Base-by-base conservation (phyloP, 2,329 filamentous ascomycete species). In the Apiospora pterosperma region DNA sequence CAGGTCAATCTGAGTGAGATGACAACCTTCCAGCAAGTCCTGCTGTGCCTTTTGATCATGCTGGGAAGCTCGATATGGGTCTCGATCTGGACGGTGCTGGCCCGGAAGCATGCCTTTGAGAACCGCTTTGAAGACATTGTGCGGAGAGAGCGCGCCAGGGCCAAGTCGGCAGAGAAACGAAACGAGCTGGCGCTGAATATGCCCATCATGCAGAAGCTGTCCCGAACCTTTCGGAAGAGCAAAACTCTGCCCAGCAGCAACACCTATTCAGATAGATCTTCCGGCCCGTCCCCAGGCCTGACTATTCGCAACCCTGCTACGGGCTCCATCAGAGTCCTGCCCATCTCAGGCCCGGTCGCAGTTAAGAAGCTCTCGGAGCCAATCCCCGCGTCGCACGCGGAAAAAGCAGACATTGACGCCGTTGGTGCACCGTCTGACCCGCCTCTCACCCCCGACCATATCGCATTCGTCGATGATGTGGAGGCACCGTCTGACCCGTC, bases 41-140 rank as follows among this genome's bases (percentile, higher is more conserved):
- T 90, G 42, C 79, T 92, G 11, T 90, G 88, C 69, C 65, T 88
- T 4, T 78, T 91, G 48, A 89, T 92, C 66, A 79, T 92, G 58
- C 73, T 90, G 7, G 90, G 90, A 1, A 88, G 88, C 63, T 81
- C 85, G 14, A 86, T 92, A n/a, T 87, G 88, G 72, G 87, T 92
- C 2, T 89, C 86, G 1, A 84, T 86, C 38, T 86, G 85, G 67
- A 89, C 90, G 3, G 83, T 92, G 3, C 76, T 84, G 59, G 82
- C 88, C 8, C 80, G 89, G 42, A 86, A 84, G 69, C 78, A 80
- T 65, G 86, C 85, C 12, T 92, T 92, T 68, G 85, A 90, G 74
- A 80, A 78, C 64, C 84, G 85, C 23, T 88, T 91, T 66, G 77
- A 83, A 63, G 76, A 80, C 52, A 80, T 90, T 64, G 82, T 83